A percentile compares a stretch with the other conserved stretches of the same genome.
Evolutionary conservation across 1,139 yeast species (phyloP).

Genomic region (Saccharomyces hybrid): DNA sequence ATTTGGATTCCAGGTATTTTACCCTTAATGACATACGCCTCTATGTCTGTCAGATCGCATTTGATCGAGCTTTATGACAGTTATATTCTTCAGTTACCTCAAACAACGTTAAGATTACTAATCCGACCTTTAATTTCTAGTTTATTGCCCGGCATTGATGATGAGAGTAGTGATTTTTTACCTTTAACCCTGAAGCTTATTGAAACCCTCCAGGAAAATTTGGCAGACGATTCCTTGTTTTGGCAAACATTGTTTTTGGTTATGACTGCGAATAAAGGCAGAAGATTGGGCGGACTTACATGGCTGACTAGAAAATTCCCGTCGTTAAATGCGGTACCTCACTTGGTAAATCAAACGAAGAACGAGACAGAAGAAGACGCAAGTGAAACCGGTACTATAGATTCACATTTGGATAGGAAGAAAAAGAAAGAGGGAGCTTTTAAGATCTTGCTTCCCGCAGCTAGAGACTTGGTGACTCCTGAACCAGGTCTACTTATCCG

Average conservation of each 20-base stretch:
- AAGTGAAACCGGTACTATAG: constrained; percentile 3
- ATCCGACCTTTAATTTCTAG: constrained; percentile 67
- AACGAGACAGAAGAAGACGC: constrained; percentile 3
- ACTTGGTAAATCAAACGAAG: constrained; percentile 17
- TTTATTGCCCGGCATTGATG: constrained; percentile 82
- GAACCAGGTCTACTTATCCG: constrained; percentile 73
- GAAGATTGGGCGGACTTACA: constrained; percentile 71
- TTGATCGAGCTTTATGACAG: constrained; percentile 54
- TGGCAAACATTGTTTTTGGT: constrained; percentile 80
- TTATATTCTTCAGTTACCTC: constrained; percentile 48
- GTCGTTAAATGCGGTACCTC: constrained; percentile 35
- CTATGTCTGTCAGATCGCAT: constrained; percentile 78
- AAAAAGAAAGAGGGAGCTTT: constrained; percentile 17
- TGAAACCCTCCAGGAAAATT: constrained; percentile 49
- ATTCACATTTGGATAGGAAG: constrained; percentile 8
- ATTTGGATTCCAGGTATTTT: constrained; percentile 87
- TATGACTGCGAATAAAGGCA: constrained; percentile 69
- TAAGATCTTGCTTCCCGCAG: constrained; percentile 42
- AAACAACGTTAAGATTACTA: constrained; percentile 43
- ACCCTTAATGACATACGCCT: constrained; percentile 79
- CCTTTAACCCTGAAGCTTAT: constrained; percentile 51
- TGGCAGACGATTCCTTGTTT: constrained; percentile 65
- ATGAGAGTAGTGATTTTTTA: constrained; percentile 80
- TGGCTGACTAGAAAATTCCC: constrained; percentile 72
- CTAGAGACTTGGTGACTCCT: constrained; percentile 57